phyloP scores from a whole-genome alignment of 2,329 filamentous ascomycete species.

The Hypoxylon sp. region DNA sequence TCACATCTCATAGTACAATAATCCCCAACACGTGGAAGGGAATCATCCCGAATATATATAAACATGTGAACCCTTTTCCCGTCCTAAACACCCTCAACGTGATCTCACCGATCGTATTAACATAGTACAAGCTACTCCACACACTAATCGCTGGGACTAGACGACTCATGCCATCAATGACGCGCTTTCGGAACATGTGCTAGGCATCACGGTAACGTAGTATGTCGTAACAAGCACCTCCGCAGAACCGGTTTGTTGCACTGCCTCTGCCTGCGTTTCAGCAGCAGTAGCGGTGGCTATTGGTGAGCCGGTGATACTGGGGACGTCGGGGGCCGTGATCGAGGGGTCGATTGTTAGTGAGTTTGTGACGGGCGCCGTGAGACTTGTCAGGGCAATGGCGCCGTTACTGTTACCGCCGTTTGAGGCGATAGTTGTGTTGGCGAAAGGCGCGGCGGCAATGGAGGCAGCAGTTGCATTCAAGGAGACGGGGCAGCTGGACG shows the following conservation, averaged over 20 bases:
- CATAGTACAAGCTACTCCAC: not conserved
- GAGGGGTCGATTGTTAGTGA: constrained; percentile 28
- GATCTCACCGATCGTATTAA: not conserved
- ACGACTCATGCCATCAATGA: not conserved
- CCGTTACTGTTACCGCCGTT: constrained; percentile 11
- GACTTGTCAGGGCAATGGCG: constrained; percentile 39
- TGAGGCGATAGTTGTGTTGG: constrained; percentile 15
- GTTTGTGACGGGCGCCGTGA: constrained; percentile 42
- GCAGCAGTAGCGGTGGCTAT: not conserved
- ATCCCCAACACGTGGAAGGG: not conserved
- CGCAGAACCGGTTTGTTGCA: not conserved
- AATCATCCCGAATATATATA: not conserved
- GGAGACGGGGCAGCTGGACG: constrained; percentile 30
- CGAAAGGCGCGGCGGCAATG: constrained; percentile 18
- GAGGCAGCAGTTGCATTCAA: constrained; percentile 10
- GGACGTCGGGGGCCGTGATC: constrained; percentile 20
- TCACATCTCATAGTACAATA: constrained; percentile 2
- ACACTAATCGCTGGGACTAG: not conserved
- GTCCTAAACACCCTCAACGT: not conserved
- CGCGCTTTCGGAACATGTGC: not conserved
- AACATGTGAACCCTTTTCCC: not conserved
- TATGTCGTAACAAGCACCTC: not conserved
- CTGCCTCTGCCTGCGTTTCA: not conserved
- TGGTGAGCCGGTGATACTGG: constrained; percentile 28
- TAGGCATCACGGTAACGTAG: constrained; percentile 19